Base-by-base conservation (phyloP, 2,329 filamentous ascomycete genomes). In the Bisporella sp. region DNA sequence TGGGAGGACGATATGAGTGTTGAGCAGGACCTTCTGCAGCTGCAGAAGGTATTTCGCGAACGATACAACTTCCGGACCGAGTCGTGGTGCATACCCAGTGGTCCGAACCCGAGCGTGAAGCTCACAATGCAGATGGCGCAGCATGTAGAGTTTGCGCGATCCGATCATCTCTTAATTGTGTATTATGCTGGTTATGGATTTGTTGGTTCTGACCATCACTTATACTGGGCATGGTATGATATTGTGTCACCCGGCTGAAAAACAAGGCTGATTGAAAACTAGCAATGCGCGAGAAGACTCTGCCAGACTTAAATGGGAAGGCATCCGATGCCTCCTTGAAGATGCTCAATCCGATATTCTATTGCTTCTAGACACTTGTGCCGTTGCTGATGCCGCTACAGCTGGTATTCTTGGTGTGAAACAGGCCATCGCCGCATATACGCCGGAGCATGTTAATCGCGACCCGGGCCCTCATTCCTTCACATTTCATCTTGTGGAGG, bases 171-270 rank as follows among this genome's bases (percentile, higher is more conserved):
- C 28, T 66, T 84, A 54, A 79, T 85, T 54, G 73, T 85, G 54
- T 83, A 84, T 63, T 85, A 85, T 62, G 77, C 77, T 55, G 81
- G 81, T 31, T 71, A 82, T 60, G 78, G 79, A 56, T 82, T 75
- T 58, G 68, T 78, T 39, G 75, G 75, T n/a, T 58, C 71, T 8
- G 78, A 84, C 62, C 76, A 76, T 59, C 78, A 84, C 64, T 69
- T 84, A 30, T 84, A 82, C 64, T 85, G 81, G 81, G 79, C 81
- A 51, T 79, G 78, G 81, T 85, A 72, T 71, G 80, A 73, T 54
- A 41, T 13, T 44, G 46, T 11, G 21, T 21, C 21, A 21, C 21
- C 21, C 42, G 21, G 41, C 46, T 57, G 62, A 57, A 57, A 21
- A 47, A 46, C 31, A 50, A 52, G 50, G 52, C 71, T 76, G 63